A percentile compares a stretch with the other conserved stretches of the same genome.
Evolutionary conservation across 2,329 filamentous ascomycete species (phyloP).

Genomic region (Aspergillus sp.): DNA sequence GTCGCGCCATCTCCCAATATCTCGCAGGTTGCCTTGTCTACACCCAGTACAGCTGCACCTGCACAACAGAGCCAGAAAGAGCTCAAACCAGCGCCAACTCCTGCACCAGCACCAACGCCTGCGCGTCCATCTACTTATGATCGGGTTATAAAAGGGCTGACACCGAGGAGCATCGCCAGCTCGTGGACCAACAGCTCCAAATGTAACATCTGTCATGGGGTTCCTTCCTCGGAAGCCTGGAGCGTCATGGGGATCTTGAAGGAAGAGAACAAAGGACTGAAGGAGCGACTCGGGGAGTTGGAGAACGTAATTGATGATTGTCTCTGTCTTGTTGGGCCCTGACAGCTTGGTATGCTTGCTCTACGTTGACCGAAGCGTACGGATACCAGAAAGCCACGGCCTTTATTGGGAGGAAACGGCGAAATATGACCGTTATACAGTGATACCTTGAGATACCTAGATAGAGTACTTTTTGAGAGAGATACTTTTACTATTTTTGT

Average conservation of each 20-base stretch:
- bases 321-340: constrained; percentile 53
- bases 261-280: constrained; percentile 57
- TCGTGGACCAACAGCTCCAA: constrained; percentile 36
- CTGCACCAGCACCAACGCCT: constrained; percentile 10
- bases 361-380: background rate
- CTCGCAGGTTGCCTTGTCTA: constrained; percentile 35
- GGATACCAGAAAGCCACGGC: background rate
- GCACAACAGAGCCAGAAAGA: constrained; percentile 37
- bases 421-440: constrained; percentile 3
- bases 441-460: constrained; percentile 11
- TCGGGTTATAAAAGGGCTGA: constrained; percentile 46
- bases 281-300: constrained; percentile 55
- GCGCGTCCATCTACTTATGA: constrained; percentile 43
- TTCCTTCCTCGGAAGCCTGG: constrained; percentile 53
- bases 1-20: constrained; percentile 42
- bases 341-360: constrained; percentile 2
- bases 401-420: background rate
- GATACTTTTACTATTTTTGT: too few species aligned
- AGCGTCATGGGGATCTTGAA: constrained; percentile 54
- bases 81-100: constrained; percentile 18
- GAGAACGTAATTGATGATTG: constrained; percentile 59
- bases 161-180: constrained; percentile 35
- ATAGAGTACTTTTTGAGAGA: background rate
- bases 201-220: constrained; percentile 46
- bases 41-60: constrained; percentile 33